Evolutionary conservation across 2,329 filamentous ascomycete genomes (phyloP).

Genomic region (Hortaea werneckii): DNA sequence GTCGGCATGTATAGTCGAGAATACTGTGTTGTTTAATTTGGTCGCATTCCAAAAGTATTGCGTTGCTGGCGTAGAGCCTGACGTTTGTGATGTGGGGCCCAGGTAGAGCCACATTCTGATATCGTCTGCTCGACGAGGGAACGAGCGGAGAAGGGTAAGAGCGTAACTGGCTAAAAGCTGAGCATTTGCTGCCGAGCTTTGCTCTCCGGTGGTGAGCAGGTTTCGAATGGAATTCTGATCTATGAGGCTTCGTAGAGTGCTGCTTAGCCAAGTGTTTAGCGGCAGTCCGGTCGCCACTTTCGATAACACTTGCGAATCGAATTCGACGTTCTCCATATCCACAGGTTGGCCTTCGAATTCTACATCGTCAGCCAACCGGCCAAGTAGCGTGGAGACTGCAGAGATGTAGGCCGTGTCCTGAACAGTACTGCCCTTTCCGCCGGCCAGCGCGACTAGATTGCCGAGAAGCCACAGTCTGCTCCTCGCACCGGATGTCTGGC

Average conservation of each 20-base stretch:
- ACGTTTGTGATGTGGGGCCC: conserved; percentile 42
- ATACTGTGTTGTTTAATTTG: conserved; percentile 44
- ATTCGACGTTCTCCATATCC: conserved; percentile 23
- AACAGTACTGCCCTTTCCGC: conserved; percentile 1
- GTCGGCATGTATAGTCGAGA: conserved; percentile 46
- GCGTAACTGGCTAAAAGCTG: conserved; percentile 77
- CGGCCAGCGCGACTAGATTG: conserved; percentile 42
- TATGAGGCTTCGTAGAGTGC: conserved; percentile 60
- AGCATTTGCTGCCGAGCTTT: conserved; percentile 28
- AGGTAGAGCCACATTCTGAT: conserved; percentile 91
- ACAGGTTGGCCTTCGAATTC: conserved; percentile 36
- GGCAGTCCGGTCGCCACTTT: conserved; percentile 18
- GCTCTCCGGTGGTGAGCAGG: conserved; percentile 37
- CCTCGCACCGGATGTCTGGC: conserved; percentile 19
- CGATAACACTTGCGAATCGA: conserved; percentile 38
- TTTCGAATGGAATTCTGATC: conserved; percentile 62
- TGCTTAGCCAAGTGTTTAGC: conserved; percentile 45
- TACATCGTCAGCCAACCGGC: conserved; percentile 46
- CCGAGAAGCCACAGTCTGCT: conserved; percentile 46
- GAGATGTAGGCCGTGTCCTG: conserved; percentile 39
- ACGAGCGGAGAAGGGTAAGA: conserved; percentile 73
- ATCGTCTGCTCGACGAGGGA: conserved; percentile 71
- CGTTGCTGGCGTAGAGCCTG: conserved; percentile 54
- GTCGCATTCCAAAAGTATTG: conserved; percentile 76
- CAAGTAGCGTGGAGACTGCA: conserved; percentile 46